A percentile compares a stretch with the other conserved stretches of the same genome.
Conservation (phyloP, 306 rosid species). For the Malus asiatica region DNA sequence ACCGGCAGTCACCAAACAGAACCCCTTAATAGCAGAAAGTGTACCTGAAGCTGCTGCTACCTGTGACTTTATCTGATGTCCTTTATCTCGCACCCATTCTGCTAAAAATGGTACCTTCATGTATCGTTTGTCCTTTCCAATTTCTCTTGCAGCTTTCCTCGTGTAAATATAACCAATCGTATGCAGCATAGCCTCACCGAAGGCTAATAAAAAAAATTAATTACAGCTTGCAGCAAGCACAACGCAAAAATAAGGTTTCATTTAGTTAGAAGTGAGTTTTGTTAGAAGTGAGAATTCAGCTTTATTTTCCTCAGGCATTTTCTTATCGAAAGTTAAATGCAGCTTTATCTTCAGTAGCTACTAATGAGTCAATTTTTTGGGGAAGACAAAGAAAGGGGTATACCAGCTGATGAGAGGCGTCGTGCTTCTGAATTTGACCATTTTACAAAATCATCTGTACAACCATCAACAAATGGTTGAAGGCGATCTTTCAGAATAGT, state of each 20-base stretch:
- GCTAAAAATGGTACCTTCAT: constrained; percentile 95
- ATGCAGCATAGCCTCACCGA: constrained; percentile 98
- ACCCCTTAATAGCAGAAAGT: neutral
- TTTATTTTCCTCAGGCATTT: neutral
- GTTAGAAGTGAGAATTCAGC: neutral
- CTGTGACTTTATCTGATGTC: constrained; percentile 90
- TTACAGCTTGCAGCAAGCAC: constrained; percentile 6
- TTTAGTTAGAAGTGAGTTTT: neutral
- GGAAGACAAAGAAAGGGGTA: constrained; percentile 9
- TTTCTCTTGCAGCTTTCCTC: constrained; percentile 71
- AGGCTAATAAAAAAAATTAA: constrained; percentile 45
- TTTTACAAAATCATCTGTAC: constrained; percentile 51
- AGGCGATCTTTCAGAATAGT: constrained; percentile 49
- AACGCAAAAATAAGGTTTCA: neutral
- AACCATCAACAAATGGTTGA: constrained; percentile 67
- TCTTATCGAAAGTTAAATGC: neutral
- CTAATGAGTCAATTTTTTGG: neutral
- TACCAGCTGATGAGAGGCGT: constrained; percentile 74
- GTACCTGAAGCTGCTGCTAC: constrained; percentile 95
- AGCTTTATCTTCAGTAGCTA: neutral
- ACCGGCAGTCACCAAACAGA: constrained; percentile 5
- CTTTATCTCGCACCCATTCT: constrained; percentile 94
- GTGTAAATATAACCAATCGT: constrained; percentile 94
- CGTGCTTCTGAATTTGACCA: constrained; percentile 76
- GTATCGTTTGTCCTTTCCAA: constrained; percentile 65